Percentiles rank a stretch among this genome's conserved stretches.
Conservation (phyloP, 1,284 basidiomycete genomes). For the Moesziomyces globuligerus region DNA sequence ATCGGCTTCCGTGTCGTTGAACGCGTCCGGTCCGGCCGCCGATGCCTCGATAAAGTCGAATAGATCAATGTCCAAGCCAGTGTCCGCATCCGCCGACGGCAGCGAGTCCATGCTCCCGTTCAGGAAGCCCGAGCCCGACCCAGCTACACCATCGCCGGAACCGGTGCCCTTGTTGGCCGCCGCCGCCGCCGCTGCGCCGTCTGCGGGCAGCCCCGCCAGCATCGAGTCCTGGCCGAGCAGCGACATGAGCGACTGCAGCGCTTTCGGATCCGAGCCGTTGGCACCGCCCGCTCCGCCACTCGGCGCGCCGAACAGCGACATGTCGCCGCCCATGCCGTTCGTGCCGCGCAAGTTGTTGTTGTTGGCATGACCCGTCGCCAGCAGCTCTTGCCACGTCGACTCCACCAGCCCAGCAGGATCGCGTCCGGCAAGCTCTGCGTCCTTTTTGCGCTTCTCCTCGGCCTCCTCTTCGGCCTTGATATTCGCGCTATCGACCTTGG, state of each 20-base stretch:
- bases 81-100: conserved; percentile 47
- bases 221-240: conserved; percentile 47
- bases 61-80: conserved; percentile 47
- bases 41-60: conserved; percentile 58
- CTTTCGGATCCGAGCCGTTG: conserved; percentile 36
- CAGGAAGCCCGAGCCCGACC: conserved; percentile 26
- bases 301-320: conserved; percentile 26
- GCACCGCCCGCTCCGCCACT: conserved; percentile 21
- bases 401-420: conserved; percentile 52
- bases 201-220: conserved; percentile 26
- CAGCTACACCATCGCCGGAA: conserved; percentile 10
- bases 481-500: conserved; percentile 34
- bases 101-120: conserved; percentile 30
- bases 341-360: conserved; percentile 15
- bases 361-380: conserved; percentile 27
- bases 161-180: conserved; percentile 14
- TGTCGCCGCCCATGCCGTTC: conserved; percentile 14
- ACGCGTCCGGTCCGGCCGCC: conserved; percentile 45
- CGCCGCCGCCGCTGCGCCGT: conserved; percentile 19
- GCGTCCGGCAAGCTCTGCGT: conserved; percentile 32
- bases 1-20: conserved; percentile 48
- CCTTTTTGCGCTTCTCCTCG: conserved; percentile 40
- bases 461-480: conserved; percentile 49
- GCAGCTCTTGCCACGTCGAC: conserved; percentile 54
- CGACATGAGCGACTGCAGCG: conserved; percentile 48